Conservation (phyloP, 345 rosid species). For the Bruguiera gymnorhiza region DNA sequence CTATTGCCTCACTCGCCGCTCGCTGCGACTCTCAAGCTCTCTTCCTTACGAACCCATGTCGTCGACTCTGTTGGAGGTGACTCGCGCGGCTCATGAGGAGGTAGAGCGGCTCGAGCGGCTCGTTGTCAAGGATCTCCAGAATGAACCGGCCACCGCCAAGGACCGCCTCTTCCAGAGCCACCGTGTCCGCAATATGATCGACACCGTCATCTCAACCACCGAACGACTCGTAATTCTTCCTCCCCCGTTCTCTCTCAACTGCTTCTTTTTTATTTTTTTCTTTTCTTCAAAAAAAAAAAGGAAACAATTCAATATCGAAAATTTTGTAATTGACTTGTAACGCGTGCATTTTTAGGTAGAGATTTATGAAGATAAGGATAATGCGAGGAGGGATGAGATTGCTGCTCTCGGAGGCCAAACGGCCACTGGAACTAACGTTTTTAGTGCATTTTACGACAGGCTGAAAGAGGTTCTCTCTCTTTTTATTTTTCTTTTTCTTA, state of each 20-base stretch:
- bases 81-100: conserved; percentile 88
- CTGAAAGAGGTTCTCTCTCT: conserved; percentile 67
- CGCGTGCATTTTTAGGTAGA: conserved; percentile 45
- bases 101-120: conserved; percentile 82
- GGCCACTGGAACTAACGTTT: conserved; percentile 66
- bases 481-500: too few species aligned
- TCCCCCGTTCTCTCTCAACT: background rate
- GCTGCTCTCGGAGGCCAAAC: conserved; percentile 92
- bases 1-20: too few species aligned
- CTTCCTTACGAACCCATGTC: conserved; percentile 40
- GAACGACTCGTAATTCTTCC: conserved; percentile 56
- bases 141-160: conserved; percentile 56
- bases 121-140: conserved; percentile 85
- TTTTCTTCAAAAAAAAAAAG: background rate
- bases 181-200: conserved; percentile 83
- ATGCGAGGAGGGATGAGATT: conserved; percentile 88
- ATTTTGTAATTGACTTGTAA: background rate
- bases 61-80: conserved; percentile 82
- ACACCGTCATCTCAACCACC: conserved; percentile 52
- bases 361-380: conserved; percentile 78
- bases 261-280: background rate
- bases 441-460: conserved; percentile 84
- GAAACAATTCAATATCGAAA: too few species aligned
- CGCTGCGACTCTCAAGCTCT: too few species aligned
- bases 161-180: conserved; percentile 87